Conservation (phyloP, 2,329 filamentous ascomycete genomes). For the Boeremia lycopersici region DNA sequence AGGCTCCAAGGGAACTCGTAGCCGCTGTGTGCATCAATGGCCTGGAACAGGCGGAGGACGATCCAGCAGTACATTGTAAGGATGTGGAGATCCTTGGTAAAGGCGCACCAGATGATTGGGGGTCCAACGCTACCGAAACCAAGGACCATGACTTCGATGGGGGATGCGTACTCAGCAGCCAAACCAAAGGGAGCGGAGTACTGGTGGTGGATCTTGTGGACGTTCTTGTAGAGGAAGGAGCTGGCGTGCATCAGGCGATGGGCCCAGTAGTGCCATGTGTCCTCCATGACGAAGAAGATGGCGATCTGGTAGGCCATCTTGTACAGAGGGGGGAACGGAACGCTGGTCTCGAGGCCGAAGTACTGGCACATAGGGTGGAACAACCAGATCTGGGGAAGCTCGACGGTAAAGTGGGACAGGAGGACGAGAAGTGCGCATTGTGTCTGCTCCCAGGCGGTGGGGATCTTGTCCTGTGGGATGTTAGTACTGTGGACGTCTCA, state of each 20-base stretch:
- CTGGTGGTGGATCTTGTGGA: constrained; percentile 99
- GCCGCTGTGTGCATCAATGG: constrained; percentile 95
- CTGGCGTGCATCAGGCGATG: constrained; percentile 94
- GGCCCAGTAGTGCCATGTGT: constrained; percentile 98
- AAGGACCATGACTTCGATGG: constrained; percentile 94
- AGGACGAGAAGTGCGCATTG: constrained; percentile 92
- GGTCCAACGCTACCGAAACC: constrained; percentile 83
- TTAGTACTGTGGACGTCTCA: neutral
- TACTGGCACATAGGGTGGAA: constrained; percentile 97
- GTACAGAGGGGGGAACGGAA: constrained; percentile 84
- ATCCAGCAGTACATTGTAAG: constrained; percentile 99
- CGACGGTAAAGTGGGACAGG: constrained; percentile 94
- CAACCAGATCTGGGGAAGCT: constrained; percentile 97
- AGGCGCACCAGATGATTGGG: constrained; percentile 80
- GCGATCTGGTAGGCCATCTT: constrained; percentile 92
- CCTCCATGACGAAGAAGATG: constrained; percentile 94
- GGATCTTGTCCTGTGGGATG: constrained; percentile 72
- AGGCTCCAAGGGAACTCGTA: constrained; percentile 99
- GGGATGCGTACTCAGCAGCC: constrained; percentile 95
- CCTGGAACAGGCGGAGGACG: constrained; percentile 88
- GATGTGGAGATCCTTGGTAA: constrained; percentile 89
- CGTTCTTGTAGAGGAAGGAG: constrained; percentile 84
- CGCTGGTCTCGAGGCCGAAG: constrained; percentile 84
- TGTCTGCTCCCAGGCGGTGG: constrained; percentile 92
- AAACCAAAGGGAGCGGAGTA: constrained; percentile 97